Base-by-base conservation (phyloP, 2,329 filamentous ascomycete species). In the Lasiodiplodia hormozganensis region DNA sequence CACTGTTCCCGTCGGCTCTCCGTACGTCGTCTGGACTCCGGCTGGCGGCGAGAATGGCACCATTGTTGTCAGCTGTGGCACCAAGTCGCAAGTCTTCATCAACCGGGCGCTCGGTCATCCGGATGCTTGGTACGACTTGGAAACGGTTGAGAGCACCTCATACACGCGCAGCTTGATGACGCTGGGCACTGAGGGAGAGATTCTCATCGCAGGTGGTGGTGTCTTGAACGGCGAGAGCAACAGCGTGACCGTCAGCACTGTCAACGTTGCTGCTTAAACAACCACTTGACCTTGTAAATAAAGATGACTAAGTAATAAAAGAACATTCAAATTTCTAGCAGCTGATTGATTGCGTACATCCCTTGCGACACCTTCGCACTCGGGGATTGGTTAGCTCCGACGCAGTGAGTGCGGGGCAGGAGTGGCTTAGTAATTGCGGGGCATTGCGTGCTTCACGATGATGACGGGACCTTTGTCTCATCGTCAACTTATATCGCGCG, bases 21-120 rank as follows among this genome's bases (percentile, higher is more conserved):
- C 86, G 0, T 87, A 87, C 70, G 81, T 84, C 0, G 82, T 85
- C 2, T 87, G 85, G 85, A 85, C 80, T 6, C 76, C 82, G 0
- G 80, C 80, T 21, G 78, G 78, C 4, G 81, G 80, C 23, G 62
- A 69, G 3, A 78, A 82, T 65, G 85, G 85, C 1, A 87, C 84
- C 0, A 81, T 87, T 62, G 82, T 86, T 12, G 84, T 84, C 11
- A 80, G 76, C 40, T 79, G 76, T 16, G 80, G 81, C 11, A 81
- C 76, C 5, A 71, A 77, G 21, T 71, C 76, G 7, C 77, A 83
- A 36, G 74, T 86, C 8, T 87, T 82, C 71, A 73, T 86, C 49
- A 86, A 86, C 72, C 78, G 79, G 68, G 76, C 76, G 11, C 75
- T 85, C 21, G 84, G 82, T 7, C 75, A 77, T 38, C 74, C 79